These are phyloP conservation scores for Trichophyton equinum DNA, from an alignment of 2,329 filamentous ascomycete genomes.

Conservation along the genomic window DNA sequence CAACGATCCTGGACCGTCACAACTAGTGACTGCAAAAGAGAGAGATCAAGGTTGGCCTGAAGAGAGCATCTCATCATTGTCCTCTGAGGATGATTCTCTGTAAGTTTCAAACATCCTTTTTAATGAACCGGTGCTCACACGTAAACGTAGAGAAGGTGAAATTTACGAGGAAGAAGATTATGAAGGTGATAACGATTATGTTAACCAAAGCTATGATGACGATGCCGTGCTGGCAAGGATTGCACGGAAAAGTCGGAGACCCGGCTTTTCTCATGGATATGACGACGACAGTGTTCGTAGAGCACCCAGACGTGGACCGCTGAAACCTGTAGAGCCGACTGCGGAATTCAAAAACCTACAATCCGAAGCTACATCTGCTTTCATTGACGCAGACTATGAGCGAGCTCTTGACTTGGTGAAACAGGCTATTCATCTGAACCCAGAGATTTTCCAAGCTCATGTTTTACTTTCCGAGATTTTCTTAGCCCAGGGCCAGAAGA, in stretches of 20 bases:
- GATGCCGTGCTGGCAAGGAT: slow-evolving; percentile 10
- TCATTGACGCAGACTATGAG: slow-evolving; percentile 37
- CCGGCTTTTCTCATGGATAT: slow-evolving; percentile 14
- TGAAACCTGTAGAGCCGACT: slow-evolving; percentile 36
- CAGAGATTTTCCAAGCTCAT: slow-evolving; percentile 51
- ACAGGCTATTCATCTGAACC: slow-evolving; percentile 44
- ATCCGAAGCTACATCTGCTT: slow-evolving; percentile 37
- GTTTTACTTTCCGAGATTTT: slow-evolving; percentile 49
- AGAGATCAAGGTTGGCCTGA: not conserved
- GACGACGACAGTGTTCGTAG: slow-evolving; percentile 7
- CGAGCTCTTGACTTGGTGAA: slow-evolving; percentile 33
- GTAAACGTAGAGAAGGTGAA: not conserved
- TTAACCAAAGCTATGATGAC: slow-evolving; percentile 9
- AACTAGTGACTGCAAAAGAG: slow-evolving; percentile 7
- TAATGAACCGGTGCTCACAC: not conserved
- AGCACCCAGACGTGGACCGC: slow-evolving; percentile 35
- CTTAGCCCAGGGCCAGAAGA: slow-evolving; percentile 42
- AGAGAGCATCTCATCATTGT: not conserved
- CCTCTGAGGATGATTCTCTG: slow-evolving; percentile 9
- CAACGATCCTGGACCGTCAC: slow-evolving; percentile 17
- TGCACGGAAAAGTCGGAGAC: slow-evolving; percentile 12
- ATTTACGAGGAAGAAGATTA: not conserved
- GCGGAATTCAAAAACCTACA: slow-evolving; percentile 37
- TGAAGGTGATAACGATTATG: slow-evolving; percentile 1
- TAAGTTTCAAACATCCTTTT: not conserved